Conservation (phyloP, 2,329 filamentous ascomycete genomes). For the Fusarium falciforme region DNA sequence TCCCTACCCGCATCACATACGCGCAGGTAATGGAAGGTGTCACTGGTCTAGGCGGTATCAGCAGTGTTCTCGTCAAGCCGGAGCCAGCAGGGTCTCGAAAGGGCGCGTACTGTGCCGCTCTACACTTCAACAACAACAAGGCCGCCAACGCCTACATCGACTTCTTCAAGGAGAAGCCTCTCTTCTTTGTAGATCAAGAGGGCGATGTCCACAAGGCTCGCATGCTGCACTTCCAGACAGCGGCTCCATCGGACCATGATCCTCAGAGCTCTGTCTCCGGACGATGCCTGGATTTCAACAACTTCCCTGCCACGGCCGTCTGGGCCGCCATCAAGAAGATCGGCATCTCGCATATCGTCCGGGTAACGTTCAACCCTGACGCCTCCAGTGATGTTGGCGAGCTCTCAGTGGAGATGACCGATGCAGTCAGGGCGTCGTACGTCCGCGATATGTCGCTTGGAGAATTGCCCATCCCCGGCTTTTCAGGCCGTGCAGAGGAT, state of each 20-base stretch:
- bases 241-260: neutral
- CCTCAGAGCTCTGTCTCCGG: neutral
- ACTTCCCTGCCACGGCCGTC: constrained; percentile 32
- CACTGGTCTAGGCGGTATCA: neutral
- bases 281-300: constrained; percentile 22
- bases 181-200: neutral
- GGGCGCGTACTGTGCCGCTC: neutral
- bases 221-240: neutral
- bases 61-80: neutral
- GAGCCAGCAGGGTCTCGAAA: neutral
- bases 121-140: neutral
- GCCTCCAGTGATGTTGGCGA: neutral
- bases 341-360: constrained; percentile 17
- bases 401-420: constrained; percentile 36
- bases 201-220: neutral
- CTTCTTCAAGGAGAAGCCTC: fast-evolving
- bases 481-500: neutral
- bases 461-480: neutral
- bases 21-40: neutral
- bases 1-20: neutral
- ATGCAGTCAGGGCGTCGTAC: constrained; percentile 15
- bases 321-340: constrained; percentile 37
- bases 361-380: neutral
- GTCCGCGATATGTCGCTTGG: neutral
- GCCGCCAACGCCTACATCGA: neutral